Evolutionary conservation across 2,329 filamentous ascomycete species (phyloP).

Genomic region (Diaporthe sp.): DNA sequence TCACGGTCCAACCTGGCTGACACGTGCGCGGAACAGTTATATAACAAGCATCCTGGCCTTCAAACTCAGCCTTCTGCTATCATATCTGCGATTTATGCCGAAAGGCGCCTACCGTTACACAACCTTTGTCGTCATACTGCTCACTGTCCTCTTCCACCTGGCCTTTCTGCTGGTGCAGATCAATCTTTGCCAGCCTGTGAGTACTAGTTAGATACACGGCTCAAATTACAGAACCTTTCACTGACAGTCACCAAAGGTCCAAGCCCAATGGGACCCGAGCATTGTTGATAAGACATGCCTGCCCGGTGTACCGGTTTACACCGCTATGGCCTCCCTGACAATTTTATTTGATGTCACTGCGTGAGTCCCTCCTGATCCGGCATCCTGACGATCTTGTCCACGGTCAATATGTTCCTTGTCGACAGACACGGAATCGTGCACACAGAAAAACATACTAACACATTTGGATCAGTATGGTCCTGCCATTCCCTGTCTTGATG

Average conservation of each 20-base stretch:
- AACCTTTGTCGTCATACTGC: slow-evolving; percentile 52
- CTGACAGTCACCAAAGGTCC: slow-evolving; percentile 3
- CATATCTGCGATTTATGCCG: slow-evolving; percentile 60
- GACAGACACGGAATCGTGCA: neutral
- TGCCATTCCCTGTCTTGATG: slow-evolving; percentile 57
- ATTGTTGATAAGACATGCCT: slow-evolving; percentile 56
- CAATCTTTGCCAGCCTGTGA: slow-evolving; percentile 53
- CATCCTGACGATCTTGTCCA: neutral
- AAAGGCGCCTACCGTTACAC: slow-evolving; percentile 50
- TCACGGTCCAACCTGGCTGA: neutral
- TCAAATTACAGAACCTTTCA: slow-evolving; percentile 11
- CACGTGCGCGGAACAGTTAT: slow-evolving; percentile 48
- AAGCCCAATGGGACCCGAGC: slow-evolving; percentile 55
- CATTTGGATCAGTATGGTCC: slow-evolving; percentile 50
- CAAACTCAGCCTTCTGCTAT: slow-evolving; percentile 60
- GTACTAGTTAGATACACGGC: slow-evolving; percentile 39
- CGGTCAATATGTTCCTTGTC: too few relatives aligned
- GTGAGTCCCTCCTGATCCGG: slow-evolving; percentile 47
- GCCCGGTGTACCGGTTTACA: slow-evolving; percentile 57
- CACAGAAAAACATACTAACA: neutral
- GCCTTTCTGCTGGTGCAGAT: slow-evolving; percentile 53
- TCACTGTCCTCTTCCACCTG: slow-evolving; percentile 56
- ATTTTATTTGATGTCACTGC: slow-evolving; percentile 58
- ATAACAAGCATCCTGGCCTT: slow-evolving; percentile 59
- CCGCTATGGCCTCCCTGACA: slow-evolving; percentile 55